phyloP scores from a whole-genome alignment of 148 eudicot species.

The Rheum nobile region DNA sequence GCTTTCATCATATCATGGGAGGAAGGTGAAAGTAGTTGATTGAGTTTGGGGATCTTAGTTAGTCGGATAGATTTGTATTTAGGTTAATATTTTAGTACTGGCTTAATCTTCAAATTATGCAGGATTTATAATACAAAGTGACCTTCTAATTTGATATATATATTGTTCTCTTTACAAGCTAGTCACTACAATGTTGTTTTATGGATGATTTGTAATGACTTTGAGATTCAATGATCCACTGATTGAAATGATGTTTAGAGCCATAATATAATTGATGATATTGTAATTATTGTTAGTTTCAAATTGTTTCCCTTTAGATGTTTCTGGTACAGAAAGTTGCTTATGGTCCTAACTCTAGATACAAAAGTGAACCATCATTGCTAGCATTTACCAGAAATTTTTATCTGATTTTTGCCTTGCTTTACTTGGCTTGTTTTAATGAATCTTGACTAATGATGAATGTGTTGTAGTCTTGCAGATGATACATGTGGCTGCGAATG shows the following conservation, averaged over 20 bases:
- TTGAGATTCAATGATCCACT: too few relatives aligned
- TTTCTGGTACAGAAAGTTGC: background rate
- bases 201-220: too few relatives aligned
- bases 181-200: too few relatives aligned
- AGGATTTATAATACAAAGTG: background rate
- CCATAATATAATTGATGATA: too few relatives aligned
- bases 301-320: background rate
- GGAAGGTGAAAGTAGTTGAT: background rate
- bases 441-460: background rate
- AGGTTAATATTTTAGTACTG: too few relatives aligned
- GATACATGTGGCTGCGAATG: constrained; percentile 79
- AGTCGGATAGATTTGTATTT: background rate
- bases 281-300: background rate
- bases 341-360: background rate
- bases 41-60: background rate
- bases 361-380: too few relatives aligned
- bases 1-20: too few relatives aligned
- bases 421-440: background rate
- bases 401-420: too few relatives aligned
- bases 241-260: too few relatives aligned
- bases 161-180: too few relatives aligned
- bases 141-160: background rate
- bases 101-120: background rate
- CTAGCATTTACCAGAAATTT: too few relatives aligned
- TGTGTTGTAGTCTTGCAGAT: constrained; percentile 35